Evolutionary conservation across 2,329 filamentous ascomycete genomes (phyloP).

Genomic region (Pseudogymnoascus sp.): DNA sequence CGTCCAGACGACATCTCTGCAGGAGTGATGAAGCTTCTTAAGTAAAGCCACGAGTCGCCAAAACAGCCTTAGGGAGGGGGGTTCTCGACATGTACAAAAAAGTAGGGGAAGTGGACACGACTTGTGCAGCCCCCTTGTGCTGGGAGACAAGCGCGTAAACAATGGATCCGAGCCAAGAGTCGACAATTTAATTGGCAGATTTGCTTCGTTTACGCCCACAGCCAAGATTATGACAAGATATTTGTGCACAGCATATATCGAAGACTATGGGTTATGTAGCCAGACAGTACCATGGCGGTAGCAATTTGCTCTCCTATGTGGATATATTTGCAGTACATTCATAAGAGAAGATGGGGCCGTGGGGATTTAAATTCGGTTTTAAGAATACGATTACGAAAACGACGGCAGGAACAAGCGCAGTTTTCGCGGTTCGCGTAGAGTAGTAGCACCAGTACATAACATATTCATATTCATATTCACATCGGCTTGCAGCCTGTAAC

Average conservation of each 20-base stretch:
- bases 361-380: not conserved
- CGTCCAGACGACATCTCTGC: constrained; percentile 3
- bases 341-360: not conserved
- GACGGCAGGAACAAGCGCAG: not conserved
- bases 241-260: not conserved
- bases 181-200: not conserved
- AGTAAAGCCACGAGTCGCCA: constrained; percentile 3
- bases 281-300: not conserved
- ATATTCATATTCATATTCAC: not conserved
- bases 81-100: constrained; percentile 7
- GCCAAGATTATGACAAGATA: not conserved
- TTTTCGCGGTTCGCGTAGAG: not conserved
- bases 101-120: constrained; percentile 9
- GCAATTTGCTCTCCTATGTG: not conserved
- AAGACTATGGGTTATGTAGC: not conserved
- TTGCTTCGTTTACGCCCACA: not conserved
- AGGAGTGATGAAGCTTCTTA: constrained; percentile 8
- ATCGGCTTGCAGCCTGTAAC: not conserved
- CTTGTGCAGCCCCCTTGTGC: not conserved
- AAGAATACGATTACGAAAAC: not conserved
- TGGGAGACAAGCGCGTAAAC: not conserved
- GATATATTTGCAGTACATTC: not conserved
- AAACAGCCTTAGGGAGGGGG: constrained; percentile 1
- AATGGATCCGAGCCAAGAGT: not conserved
- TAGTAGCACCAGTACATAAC: not conserved